These are phyloP conservation scores for Buddleja alternifolia DNA, from an alignment of 257 asterid species.

Conservation along the genomic window DNA sequence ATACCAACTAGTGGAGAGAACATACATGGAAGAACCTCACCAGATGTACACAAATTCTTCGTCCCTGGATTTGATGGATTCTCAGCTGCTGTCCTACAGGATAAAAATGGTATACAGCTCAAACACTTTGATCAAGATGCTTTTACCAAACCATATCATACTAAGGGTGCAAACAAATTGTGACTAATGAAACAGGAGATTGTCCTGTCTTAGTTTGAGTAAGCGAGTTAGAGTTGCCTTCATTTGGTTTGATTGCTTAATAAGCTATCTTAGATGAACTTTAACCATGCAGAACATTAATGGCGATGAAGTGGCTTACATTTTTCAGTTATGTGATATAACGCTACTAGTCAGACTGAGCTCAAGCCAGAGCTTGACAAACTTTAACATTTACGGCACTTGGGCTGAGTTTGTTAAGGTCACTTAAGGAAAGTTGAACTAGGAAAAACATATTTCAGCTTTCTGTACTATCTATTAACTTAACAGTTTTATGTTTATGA, in stretches of 20 bases:
- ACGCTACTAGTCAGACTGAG: constrained; percentile 18
- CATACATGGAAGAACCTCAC: constrained; percentile 52
- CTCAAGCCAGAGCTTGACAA: constrained; percentile 2
- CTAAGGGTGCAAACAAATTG: constrained; percentile 9
- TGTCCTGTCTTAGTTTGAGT: not conserved
- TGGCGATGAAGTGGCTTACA: constrained; percentile 16
- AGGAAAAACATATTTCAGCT: constrained; percentile 12
- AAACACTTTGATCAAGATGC: constrained; percentile 28
- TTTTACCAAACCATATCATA: constrained; percentile 11
- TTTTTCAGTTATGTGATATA: constrained; percentile 1
- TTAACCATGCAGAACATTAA: not conserved
- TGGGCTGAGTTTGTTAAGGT: not conserved
- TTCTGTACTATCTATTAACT: not conserved
- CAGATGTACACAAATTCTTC: constrained; percentile 38
- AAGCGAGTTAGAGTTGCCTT: constrained; percentile 20
- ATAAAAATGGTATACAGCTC: constrained; percentile 29
- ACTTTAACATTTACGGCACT: not conserved
- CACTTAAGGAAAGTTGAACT: constrained; percentile 2
- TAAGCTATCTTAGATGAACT: constrained; percentile 11
- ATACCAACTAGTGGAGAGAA: constrained; percentile 34
- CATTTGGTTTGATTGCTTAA: constrained; percentile 17
- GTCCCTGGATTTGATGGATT: constrained; percentile 45
- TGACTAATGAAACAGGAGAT: constrained; percentile 26
- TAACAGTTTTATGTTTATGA: constrained; percentile 7
- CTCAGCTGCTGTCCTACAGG: constrained; percentile 57